These are phyloP conservation scores for Senna siamea DNA, from an alignment of 306 rosid genomes.

Conservation along the genomic window DNA sequence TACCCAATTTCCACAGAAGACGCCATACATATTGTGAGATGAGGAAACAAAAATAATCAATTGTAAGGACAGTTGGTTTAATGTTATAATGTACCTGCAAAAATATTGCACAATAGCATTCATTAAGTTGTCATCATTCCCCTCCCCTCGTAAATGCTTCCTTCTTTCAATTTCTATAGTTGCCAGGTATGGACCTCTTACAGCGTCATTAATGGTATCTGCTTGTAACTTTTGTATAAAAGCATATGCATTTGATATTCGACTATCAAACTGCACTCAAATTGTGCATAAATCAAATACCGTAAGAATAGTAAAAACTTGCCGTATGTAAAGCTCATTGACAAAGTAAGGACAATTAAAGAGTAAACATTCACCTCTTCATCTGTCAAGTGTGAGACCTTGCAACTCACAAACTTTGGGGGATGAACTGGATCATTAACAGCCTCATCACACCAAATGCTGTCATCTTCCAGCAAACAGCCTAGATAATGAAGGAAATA, in stretches of 20 bases:
- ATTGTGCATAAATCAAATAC: slow-evolving; percentile 40
- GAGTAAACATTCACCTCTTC: slow-evolving; percentile 62
- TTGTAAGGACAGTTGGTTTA: slow-evolving; percentile 9
- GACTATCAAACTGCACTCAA: slow-evolving; percentile 82
- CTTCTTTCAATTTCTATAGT: slow-evolving; percentile 89
- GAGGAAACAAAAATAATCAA: slow-evolving; percentile 3
- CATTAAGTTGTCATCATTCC: slow-evolving; percentile 62
- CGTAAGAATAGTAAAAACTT: slow-evolving; percentile 16
- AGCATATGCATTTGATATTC: slow-evolving; percentile 67
- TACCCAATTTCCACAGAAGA: slow-evolving; percentile 10
- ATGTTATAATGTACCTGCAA: slow-evolving; percentile 51
- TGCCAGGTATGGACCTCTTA: slow-evolving; percentile 87
- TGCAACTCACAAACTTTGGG: slow-evolving; percentile 59
- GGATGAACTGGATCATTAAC: slow-evolving; percentile 64
- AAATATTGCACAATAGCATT: slow-evolving; percentile 70
- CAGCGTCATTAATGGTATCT: slow-evolving; percentile 44
- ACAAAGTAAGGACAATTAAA: slow-evolving; percentile 27
- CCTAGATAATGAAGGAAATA: slow-evolving; percentile 89
- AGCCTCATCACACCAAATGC: slow-evolving; percentile 64
- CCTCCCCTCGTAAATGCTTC: slow-evolving; percentile 69
- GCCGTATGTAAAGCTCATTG: slow-evolving; percentile 22
- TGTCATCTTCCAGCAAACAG: slow-evolving; percentile 93
- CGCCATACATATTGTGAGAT: slow-evolving; percentile 5
- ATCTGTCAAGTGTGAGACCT: slow-evolving; percentile 73
- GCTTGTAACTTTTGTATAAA: slow-evolving; percentile 69